Evolutionary conservation across 2,329 filamentous ascomycete species (phyloP), one percentile per base, ranked within the genome.

Genomic region (Hypoxylon sp.): DNA sequence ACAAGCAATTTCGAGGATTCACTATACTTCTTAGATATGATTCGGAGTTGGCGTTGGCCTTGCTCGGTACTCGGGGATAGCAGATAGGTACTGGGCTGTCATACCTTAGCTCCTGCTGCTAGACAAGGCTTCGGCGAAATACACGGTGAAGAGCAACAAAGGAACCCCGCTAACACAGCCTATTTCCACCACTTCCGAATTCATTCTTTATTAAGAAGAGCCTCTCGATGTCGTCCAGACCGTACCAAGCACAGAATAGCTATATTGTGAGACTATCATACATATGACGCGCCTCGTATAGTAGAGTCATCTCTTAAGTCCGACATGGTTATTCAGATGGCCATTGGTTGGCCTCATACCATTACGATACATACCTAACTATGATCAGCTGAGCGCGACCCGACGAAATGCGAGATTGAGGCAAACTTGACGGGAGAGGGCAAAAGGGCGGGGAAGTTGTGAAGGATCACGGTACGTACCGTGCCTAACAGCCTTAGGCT

Each of bases 401-500:
- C 53, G 66, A 63, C 33, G 42, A 55, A 66, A 63, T 31, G 48
- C 48, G 64, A 63, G 60, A 27, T 46, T 40, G n/a, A 49, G 33
- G 42, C 22, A 37, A 46, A 64, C 37, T 46, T n/a, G 44, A 37
- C 8, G 7, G 37, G 10, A 33, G 20, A 46, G 25, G 30, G 30
- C 40, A 50, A 20, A 10, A 46, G 54, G 62, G 66, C 62, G 69
- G 69, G 69, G 62, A 64, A 70, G 17, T 33, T 46, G 20, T 62
- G 59, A 66, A 65, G 65, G 61, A 65, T 61, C 17, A 30, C 7
- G 35, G 42, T 59, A 60, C 50, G 50, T 61, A 61, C 46, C 35
- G 44, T 48, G 46, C 55, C 27, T 30, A 54, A 31, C 55, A 63
- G 27, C 54, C 50, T 51, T 51, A 50, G 11, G 48, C 56, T 55